These are phyloP conservation scores for Asclepias syriaca DNA, from an alignment of 257 asterid species.

Conservation along the genomic window DNA sequence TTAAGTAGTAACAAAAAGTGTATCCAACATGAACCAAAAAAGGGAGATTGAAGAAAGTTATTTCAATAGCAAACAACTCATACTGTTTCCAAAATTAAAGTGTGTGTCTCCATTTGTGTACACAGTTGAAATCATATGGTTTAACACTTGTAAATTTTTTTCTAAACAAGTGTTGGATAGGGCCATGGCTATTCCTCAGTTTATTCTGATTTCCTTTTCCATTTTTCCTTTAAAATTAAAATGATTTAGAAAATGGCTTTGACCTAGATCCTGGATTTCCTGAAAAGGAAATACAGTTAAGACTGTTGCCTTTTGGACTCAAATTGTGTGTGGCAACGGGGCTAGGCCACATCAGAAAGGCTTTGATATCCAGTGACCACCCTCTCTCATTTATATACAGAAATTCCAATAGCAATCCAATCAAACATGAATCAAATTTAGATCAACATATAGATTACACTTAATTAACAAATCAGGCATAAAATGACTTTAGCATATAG, in stretches of 20 bases:
- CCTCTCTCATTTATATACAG: neutral
- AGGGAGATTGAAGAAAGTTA: neutral
- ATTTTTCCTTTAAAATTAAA: no score
- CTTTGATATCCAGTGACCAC: neutral
- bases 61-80: neutral
- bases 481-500: neutral
- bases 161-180: neutral
- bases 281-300: neutral
- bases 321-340: neutral
- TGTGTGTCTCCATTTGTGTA: neutral
- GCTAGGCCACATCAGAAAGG: neutral
- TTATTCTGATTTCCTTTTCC: neutral
- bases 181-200: neutral
- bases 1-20: neutral
- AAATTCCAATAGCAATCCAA: neutral
- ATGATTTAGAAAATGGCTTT: neutral
- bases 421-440: neutral
- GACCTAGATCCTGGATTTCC: neutral
- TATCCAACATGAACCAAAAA: neutral
- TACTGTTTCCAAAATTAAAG: neutral
- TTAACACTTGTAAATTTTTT: neutral
- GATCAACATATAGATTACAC: neutral
- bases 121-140: neutral
- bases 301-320: neutral
- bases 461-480: neutral